Evolutionary conservation across 805 yeast species (phyloP).

Genomic region (Yarrowia sp.): DNA sequence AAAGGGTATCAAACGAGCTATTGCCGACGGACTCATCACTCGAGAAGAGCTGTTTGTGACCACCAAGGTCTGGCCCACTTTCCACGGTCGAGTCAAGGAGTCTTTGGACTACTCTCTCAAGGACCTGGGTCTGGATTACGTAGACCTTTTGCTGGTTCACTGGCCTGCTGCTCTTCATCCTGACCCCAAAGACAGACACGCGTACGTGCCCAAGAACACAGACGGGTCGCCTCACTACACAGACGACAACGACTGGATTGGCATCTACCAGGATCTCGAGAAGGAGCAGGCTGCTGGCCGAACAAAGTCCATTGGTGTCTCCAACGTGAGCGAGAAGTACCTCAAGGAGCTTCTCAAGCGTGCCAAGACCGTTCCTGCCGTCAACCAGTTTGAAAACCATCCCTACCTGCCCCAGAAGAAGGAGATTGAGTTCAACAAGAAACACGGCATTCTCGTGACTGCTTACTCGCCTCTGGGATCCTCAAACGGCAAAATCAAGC

Average conservation of each 20-base stretch:
- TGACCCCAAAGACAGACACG: slow-evolving; percentile 41
- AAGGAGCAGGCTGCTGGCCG: slow-evolving; percentile 45
- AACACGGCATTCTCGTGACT: slow-evolving; percentile 54
- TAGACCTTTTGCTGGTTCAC: slow-evolving; percentile 75
- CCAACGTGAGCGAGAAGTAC: slow-evolving; percentile 57
- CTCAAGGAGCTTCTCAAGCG: slow-evolving; percentile 46
- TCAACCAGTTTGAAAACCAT: slow-evolving; percentile 71
- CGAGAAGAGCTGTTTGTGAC: slow-evolving; percentile 66
- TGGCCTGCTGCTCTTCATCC: slow-evolving; percentile 63
- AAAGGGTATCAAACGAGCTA: slow-evolving; percentile 39
- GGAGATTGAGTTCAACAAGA: slow-evolving; percentile 50
- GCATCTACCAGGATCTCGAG: slow-evolving; percentile 46
- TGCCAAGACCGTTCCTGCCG: slow-evolving; percentile 56
- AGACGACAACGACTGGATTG: slow-evolving; percentile 22
- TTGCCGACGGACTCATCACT: slow-evolving; percentile 47
- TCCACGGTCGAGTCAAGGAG: slow-evolving; percentile 42
- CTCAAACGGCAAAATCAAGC: slow-evolving; percentile 5
- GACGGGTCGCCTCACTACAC: slow-evolving; percentile 38
- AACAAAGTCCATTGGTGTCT: slow-evolving; percentile 65
- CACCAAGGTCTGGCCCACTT: slow-evolving; percentile 54
- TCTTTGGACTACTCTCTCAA: slow-evolving; percentile 58
- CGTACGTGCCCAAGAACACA: slow-evolving; percentile 36
- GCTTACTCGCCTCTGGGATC: slow-evolving; percentile 66
- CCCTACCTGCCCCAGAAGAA: slow-evolving; percentile 66
- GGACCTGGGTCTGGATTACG: slow-evolving; percentile 67